Evolutionary conservation across 495 filamentous ascomycete genomes (phyloP).

Genomic region (Penicillium lividum): DNA sequence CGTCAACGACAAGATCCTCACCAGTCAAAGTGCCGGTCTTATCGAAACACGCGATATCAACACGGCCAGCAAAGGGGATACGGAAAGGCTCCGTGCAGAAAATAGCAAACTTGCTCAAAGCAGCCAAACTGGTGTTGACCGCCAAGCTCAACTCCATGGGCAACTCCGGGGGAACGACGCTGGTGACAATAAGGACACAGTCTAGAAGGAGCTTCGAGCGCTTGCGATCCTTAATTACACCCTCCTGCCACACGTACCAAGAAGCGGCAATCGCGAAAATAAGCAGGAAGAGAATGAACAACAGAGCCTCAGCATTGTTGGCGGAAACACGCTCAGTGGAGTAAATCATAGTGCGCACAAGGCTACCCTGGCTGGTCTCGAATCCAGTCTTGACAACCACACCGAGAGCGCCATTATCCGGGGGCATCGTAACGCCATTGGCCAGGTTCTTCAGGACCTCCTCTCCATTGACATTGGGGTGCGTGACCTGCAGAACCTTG

Average conservation of each 20-base stretch:
- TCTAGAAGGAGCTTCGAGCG: conserved; percentile 95
- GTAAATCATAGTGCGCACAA: conserved; percentile 99
- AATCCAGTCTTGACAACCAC: conserved; percentile 97
- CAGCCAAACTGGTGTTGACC: conserved; percentile 97
- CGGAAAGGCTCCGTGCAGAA: conserved; percentile 99
- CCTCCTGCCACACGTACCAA: conserved; percentile 99
- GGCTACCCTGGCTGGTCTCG: conserved; percentile 94
- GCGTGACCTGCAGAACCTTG: conserved; percentile 94
- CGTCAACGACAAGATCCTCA: conserved; percentile 96
- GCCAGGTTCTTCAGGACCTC: conserved; percentile 59
- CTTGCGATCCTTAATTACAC: conserved; percentile 89
- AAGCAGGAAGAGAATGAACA: conserved; percentile 96
- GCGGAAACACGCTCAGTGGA: conserved; percentile 98
- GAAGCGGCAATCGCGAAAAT: conserved; percentile 96
- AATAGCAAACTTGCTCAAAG: conserved; percentile 90
- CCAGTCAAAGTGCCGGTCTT: conserved; percentile 98
- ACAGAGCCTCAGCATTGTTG: conserved; percentile 89
- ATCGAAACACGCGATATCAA: conserved; percentile 98
- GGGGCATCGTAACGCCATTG: conserved; percentile 72
- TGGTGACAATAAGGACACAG: conserved; percentile 95
- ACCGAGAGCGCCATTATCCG: conserved; percentile 92
- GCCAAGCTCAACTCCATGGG: conserved; percentile 98
- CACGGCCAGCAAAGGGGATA: conserved; percentile 95
- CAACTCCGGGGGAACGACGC: conserved; percentile 94
- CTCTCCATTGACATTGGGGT: conserved; percentile 71